A percentile compares a stretch with the other conserved stretches of the same genome.
Conservation (phyloP, 139 green algal species). For the Haematococcus lacustris region DNA sequence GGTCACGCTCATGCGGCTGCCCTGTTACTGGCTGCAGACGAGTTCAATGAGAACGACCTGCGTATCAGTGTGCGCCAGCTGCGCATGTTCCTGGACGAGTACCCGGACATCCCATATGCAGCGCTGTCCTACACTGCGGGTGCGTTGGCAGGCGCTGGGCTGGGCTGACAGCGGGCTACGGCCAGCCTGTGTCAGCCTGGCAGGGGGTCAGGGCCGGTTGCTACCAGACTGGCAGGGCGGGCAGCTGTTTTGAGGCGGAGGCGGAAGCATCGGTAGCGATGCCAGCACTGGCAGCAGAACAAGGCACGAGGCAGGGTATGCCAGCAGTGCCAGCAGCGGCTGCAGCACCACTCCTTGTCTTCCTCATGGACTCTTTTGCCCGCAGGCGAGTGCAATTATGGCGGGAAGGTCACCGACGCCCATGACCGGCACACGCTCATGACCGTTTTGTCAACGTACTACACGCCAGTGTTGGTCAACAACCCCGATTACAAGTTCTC, state of each 20-base stretch:
- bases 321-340: not conserved
- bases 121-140: slow-evolving; percentile 57
- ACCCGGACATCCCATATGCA: slow-evolving; percentile 61
- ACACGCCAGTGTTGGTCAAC: slow-evolving; percentile 27
- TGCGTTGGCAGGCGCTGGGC: too few species aligned
- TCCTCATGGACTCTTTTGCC: not conserved
- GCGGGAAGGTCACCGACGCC: slow-evolving; percentile 65
- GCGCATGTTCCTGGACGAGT: slow-evolving; percentile 77
- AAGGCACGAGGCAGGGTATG: too few species aligned
- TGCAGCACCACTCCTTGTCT: not conserved
- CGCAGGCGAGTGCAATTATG: slow-evolving; percentile 74
- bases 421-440: slow-evolving; percentile 72
- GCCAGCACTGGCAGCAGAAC: too few species aligned
- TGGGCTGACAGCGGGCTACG: too few species aligned
- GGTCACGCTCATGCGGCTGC: too few species aligned
- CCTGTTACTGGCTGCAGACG: too few species aligned
- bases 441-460: slow-evolving; percentile 60
- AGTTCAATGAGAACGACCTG: slow-evolving; percentile 77
- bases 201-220: too few species aligned
- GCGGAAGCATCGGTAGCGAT: too few species aligned
- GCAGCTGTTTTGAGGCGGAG: too few species aligned
- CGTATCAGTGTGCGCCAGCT: slow-evolving; percentile 69
- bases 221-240: too few species aligned
- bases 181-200: too few species aligned
- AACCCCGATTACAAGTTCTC: slow-evolving; percentile 28